Conservation (phyloP, 78 protist species). For the Parvularia atlantis region DNA sequence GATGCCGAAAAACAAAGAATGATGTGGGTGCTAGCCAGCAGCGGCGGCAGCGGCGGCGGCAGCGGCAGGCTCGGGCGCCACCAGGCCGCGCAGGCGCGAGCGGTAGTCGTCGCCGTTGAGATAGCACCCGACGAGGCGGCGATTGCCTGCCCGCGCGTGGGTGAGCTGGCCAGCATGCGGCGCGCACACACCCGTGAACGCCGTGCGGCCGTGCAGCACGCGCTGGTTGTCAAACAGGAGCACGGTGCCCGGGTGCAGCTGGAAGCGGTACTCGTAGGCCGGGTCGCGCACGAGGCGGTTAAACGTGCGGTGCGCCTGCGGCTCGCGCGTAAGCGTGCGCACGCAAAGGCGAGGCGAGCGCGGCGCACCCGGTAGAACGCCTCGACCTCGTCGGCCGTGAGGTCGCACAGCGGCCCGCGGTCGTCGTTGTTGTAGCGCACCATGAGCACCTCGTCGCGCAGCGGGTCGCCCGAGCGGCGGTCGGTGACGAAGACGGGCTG, state of each 20-base stretch:
- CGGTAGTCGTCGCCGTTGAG: slow-evolving; percentile 17
- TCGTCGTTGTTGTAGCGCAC: slow-evolving; percentile 27
- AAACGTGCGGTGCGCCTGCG: background rate
- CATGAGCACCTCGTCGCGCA: background rate
- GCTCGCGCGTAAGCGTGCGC: too few species aligned
- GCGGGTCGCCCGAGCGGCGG: background rate
- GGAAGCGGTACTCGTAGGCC: slow-evolving; percentile 3
- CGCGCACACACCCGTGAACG: too few species aligned
- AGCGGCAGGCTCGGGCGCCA: too few species aligned
- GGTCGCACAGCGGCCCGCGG: slow-evolving; percentile 8
- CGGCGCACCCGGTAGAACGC: background rate
- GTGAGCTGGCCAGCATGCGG: too few species aligned
- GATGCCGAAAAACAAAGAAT: too few species aligned
- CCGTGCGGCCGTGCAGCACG: slow-evolving; percentile 27
- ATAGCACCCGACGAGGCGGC: slow-evolving; percentile 19
- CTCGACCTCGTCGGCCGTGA: background rate
- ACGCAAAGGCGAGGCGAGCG: background rate
- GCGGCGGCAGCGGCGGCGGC: too few species aligned
- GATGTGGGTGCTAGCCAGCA: too few species aligned
- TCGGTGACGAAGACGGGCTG: background rate
- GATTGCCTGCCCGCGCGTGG: too few species aligned
- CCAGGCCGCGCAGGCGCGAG: background rate
- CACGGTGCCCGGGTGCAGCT: slow-evolving; percentile 20
- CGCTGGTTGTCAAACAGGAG: slow-evolving; percentile 42
- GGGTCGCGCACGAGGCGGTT: background rate